These are phyloP conservation scores for Populus alba DNA, from an alignment of 345 rosid species.

Conservation along the genomic window DNA sequence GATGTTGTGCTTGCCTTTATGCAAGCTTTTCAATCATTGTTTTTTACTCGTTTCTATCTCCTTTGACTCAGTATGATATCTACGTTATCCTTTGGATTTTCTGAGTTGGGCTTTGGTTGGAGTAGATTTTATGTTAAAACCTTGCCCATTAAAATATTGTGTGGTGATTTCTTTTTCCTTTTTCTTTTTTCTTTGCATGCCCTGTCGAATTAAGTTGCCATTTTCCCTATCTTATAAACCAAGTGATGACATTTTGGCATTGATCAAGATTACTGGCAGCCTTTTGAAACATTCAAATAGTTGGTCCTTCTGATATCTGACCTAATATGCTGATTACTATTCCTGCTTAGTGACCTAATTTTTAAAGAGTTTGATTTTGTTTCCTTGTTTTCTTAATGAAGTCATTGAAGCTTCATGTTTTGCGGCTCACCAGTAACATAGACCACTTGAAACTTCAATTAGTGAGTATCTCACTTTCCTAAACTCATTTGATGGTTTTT, in stretches of 20 bases:
- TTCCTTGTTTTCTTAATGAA: conserved; percentile 30
- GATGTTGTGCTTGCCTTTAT: background rate
- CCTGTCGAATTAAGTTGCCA: background rate
- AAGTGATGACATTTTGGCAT: background rate
- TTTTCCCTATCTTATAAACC: background rate
- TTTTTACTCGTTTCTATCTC: no score
- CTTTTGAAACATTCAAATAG: background rate
- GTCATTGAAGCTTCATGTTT: conserved; percentile 88
- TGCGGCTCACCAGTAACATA: conserved; percentile 66
- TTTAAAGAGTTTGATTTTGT: background rate
- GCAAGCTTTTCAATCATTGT: background rate
- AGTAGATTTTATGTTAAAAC: background rate
- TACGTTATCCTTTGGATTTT: no score
- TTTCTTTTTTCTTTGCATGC: background rate
- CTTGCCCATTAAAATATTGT: background rate
- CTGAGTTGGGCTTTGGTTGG: no score
- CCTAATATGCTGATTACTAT: background rate
- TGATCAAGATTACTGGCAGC: background rate
- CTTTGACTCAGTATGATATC: no score
- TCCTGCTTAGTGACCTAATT: background rate
- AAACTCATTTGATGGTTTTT: background rate
- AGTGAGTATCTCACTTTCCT: conserved; percentile 45
- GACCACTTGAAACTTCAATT: conserved; percentile 54
- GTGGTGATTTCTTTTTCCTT: background rate
- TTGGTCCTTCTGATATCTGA: background rate